phyloP scores from a whole-genome alignment of 23 red algal species.

The Gracilaria vermiculophylla region DNA sequence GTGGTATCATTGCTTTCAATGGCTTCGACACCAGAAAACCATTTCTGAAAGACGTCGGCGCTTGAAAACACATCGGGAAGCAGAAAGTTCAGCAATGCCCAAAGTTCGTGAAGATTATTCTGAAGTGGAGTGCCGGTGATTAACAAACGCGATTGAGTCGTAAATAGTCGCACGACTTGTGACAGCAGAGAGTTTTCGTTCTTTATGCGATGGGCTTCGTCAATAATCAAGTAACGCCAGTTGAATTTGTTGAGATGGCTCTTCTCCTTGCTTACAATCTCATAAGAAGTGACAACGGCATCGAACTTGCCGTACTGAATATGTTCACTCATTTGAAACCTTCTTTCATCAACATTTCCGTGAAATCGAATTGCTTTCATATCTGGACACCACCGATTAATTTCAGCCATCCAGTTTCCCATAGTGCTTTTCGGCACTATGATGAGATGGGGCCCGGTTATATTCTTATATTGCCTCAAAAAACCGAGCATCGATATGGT shows the following conservation, averaged over 20 bases:
- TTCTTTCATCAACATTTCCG: slow-evolving; percentile 80
- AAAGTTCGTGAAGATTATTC: slow-evolving; percentile 99
- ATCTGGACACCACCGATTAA: slow-evolving; percentile 86
- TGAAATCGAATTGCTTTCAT: slow-evolving; percentile 86
- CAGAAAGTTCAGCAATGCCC: slow-evolving; percentile 98
- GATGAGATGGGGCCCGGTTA: slow-evolving; percentile 92
- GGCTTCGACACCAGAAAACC: slow-evolving; percentile 91
- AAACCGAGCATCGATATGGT: slow-evolving; percentile 95
- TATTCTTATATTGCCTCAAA: slow-evolving; percentile 79
- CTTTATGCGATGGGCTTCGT: slow-evolving; percentile 99
- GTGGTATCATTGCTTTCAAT: slow-evolving; percentile 43
- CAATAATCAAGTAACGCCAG: slow-evolving; percentile 99
- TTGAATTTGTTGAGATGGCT: slow-evolving; percentile 76
- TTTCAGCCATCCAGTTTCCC: slow-evolving; percentile 95
- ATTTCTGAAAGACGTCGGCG: slow-evolving; percentile 92
- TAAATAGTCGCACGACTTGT: slow-evolving; percentile 93
- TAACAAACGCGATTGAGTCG: slow-evolving; percentile 77
- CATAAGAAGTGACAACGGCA: slow-evolving; percentile 93
- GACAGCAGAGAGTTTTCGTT: slow-evolving; percentile 92
- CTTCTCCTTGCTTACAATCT: slow-evolving; percentile 95
- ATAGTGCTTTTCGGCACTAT: slow-evolving; percentile 98
- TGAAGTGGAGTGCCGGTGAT: slow-evolving; percentile 99
- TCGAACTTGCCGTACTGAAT: slow-evolving; percentile 89
- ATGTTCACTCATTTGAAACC: slow-evolving; percentile 19
- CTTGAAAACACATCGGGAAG: slow-evolving; percentile 95